Base-by-base conservation (phyloP, 495 filamentous ascomycete species). In the Letharia lupina region DNA sequence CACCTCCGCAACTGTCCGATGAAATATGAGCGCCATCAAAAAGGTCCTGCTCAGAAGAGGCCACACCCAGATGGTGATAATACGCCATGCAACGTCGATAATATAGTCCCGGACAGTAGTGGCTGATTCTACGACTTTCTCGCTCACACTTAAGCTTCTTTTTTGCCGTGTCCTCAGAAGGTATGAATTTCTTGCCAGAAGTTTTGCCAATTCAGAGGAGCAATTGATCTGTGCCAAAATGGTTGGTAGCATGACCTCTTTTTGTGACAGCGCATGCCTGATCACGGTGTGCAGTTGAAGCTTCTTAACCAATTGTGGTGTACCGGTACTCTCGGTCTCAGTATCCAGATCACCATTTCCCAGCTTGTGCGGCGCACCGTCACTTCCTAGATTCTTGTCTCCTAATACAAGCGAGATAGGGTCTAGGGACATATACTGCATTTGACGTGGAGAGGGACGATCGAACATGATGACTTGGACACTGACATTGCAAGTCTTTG, bases 221-320 rank as follows among this genome's bases (percentile, higher is more conserved):
- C 94, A 98, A 73, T 99, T 99, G 72, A 97, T 88, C 75, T 99
- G 94, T 71, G 93, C 92, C 66, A 98, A 83, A 64, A 98, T 93
- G 39, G 83, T 87, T 16, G 86, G 83, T 40, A 99, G 81, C 11
- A 87, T 84, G 63, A 83, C 81, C 71, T 98, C 94, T 73, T 96
- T 96, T 66, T 87, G 83, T 3, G 95, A 92, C 8, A 86, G 84
- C 4, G 83, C 77, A 69, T 89, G 90, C 71, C 81, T 87, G 50
- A 89, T 78, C 18, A 98, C 90, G 11, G 90, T 91, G 75, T 99
- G 94, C 50, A 89, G 78, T 70, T 89, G 91, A 56, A 98, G 77
- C 72, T 98, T 99, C 68, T 96, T 87, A n/a, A 95, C 85, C 60
- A 99, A 75, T 56, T 80, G 76, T 62, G 73, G 75, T 65, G 81